Percentiles rank a stretch among this genome's conserved stretches.
phyloP scores from a whole-genome alignment of 176 grass and related monocot genomes.

The Echinochloa phyllopogon region DNA sequence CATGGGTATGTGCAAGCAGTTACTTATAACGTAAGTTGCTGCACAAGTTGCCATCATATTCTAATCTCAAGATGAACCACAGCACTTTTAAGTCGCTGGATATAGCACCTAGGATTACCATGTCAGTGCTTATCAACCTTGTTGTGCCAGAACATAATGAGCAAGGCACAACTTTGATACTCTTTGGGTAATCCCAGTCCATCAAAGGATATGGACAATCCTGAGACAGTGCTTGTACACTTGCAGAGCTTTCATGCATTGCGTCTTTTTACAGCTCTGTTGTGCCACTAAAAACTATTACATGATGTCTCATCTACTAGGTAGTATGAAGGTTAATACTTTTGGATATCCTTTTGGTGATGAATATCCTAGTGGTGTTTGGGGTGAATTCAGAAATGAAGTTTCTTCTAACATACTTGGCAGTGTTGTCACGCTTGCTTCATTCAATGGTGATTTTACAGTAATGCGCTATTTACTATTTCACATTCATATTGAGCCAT shows the following conservation, averaged over 20 bases:
- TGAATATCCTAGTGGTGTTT: background rate
- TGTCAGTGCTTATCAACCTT: conserved; percentile 3
- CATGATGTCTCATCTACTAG: too few relatives aligned
- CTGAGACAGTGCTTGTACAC: background rate
- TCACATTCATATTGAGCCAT: background rate
- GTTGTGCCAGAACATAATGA: background rate
- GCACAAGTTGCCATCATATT: background rate
- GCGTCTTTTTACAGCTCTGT: too few relatives aligned
- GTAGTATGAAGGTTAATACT: too few relatives aligned
- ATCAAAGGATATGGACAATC: background rate
- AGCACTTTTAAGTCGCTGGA: background rate
- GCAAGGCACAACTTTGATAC: background rate
- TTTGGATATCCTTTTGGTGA: background rate
- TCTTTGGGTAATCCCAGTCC: background rate
- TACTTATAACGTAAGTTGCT: background rate
- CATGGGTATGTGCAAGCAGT: background rate
- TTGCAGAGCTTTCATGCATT: too few relatives aligned
- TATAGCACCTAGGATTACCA: background rate
- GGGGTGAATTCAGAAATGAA: background rate
- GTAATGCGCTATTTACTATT: conserved; percentile 11
- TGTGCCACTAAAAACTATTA: too few relatives aligned
- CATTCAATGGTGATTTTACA: conserved; percentile 4
- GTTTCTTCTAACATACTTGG: background rate
- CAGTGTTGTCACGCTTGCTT: conserved; percentile 10
- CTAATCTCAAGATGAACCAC: background rate